Base-by-base conservation (phyloP, 1,284 basidiomycete species). In the Athelia sp. region DNA sequence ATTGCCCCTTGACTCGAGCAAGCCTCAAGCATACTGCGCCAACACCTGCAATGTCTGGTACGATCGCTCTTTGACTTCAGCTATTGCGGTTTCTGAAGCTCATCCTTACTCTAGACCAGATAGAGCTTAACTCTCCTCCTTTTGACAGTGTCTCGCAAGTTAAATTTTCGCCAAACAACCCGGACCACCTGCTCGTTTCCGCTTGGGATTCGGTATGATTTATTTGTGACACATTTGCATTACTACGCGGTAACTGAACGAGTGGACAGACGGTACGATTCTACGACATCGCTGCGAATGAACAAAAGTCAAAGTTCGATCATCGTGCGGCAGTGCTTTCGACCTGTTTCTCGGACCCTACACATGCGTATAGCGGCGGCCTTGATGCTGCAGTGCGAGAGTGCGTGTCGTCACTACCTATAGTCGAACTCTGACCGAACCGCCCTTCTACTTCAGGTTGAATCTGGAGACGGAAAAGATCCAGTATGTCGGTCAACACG, bases 131-230 rank as follows among this genome's bases (percentile, higher is more conserved):
- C 2, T 81, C 84, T 6, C 83, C 90, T 0, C 92, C 92, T 0
- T 83, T 89, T 58, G 93, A 97, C 69, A 88, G 87, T 57, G 80
- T 96, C 51, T 89, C 91, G 2, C 74, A 82, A 45, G 71, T 96
- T 19, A 75, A 78, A 34, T 97, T 88, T 68, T 91, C 92, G n/a
- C 87, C 91, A 0, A 79, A 75, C 15, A 76, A 87, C 60, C 83
- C 90, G 3, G 76, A 87, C 52, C 82, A 87, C 21, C 70, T 97
- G 1, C 70, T 95, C 2, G 86, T 87, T 17, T 82, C 89, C 10
- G 87, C 88, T 51, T 96, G 93, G 93, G 93, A 96, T 67, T 82
- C 89, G 45, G 92, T 94, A 62, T 29, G 26, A 46, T 54, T 44
- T 17, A 43, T 35, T 52, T 21, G 26, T 46, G 45, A 14, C 35